These are phyloP conservation scores for Letharia columbiana DNA, from an alignment of 495 filamentous ascomycete species.

Conservation along the genomic window DNA sequence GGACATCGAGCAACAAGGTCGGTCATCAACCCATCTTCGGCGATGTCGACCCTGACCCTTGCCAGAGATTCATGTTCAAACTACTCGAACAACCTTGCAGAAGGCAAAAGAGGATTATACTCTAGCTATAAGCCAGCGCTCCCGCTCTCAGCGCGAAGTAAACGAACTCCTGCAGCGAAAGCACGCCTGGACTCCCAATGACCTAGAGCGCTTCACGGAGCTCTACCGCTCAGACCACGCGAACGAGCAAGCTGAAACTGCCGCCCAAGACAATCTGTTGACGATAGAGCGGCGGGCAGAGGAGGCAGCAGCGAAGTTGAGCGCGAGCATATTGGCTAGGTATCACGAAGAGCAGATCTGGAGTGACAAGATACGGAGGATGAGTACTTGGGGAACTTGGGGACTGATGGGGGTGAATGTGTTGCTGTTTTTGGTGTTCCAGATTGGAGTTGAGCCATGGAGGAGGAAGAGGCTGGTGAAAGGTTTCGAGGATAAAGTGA, in stretches of 20 bases:
- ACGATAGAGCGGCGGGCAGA: constrained; percentile 68
- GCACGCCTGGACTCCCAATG: constrained; percentile 75
- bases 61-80: constrained; percentile 53
- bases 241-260: constrained; percentile 80
- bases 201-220: constrained; percentile 90
- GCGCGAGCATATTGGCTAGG: constrained; percentile 69
- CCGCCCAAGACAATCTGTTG: constrained; percentile 61
- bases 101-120: constrained; percentile 68
- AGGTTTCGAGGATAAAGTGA: constrained; percentile 71
- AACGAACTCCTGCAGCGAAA: constrained; percentile 90
- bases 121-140: constrained; percentile 65
- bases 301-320: constrained; percentile 62
- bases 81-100: constrained; percentile 56
- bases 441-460: constrained; percentile 95
- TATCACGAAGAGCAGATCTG: constrained; percentile 99
- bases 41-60: constrained; percentile 13
- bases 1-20: constrained; percentile 62
- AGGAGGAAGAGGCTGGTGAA: constrained; percentile 67
- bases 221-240: constrained; percentile 88
- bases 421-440: constrained; percentile 75
- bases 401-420: constrained; percentile 96
- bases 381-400: constrained; percentile 97
- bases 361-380: constrained; percentile 92
- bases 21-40: constrained; percentile 11
- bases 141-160: constrained; percentile 87